phyloP scores from a whole-genome alignment of 2,329 filamentous ascomycete species.

The Sarocladium strictum region DNA sequence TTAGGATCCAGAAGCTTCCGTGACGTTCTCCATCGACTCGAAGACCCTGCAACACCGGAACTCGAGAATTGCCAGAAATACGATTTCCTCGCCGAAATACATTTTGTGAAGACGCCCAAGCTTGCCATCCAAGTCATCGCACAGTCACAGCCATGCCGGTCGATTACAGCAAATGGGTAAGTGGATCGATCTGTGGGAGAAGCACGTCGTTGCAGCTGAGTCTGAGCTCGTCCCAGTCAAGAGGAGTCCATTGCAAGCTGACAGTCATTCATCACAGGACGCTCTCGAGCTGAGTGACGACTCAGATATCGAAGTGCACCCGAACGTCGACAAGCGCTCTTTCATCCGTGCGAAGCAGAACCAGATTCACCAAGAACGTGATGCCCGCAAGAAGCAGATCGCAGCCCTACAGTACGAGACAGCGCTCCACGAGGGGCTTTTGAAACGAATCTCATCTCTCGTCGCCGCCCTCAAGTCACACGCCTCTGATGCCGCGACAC shows the following conservation, averaged over 20 bases:
- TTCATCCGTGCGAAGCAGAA: slow-evolving; percentile 98
- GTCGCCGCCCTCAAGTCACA: slow-evolving; percentile 70
- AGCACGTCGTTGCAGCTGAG: too few species aligned
- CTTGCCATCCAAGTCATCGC: background rate
- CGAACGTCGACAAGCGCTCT: slow-evolving; percentile 96
- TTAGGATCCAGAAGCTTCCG: slow-evolving; percentile 5
- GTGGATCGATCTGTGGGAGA: too few species aligned
- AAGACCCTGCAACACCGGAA: too few species aligned
- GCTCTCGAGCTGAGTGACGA: slow-evolving; percentile 95
- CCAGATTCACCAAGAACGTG: slow-evolving; percentile 89
- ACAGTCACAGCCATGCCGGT: slow-evolving; percentile 36
- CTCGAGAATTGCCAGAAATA: background rate
- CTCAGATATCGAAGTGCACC: slow-evolving; percentile 96
- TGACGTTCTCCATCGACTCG: background rate
- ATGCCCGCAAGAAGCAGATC: slow-evolving; percentile 82
- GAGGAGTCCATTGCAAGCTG: background rate
- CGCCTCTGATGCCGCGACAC: slow-evolving; percentile 58
- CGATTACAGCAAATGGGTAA: slow-evolving; percentile 65
- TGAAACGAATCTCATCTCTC: slow-evolving; percentile 75
- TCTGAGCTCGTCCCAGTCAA: too few species aligned
- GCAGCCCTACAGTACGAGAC: slow-evolving; percentile 88
- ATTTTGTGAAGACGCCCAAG: background rate
- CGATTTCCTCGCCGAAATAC: background rate
- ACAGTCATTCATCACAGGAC: slow-evolving; percentile 47
- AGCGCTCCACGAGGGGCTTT: slow-evolving; percentile 84